Evolutionary conservation across 2,329 filamentous ascomycete species (phyloP), one percentile per base, ranked within the genome.

Genomic region (Tolypocladium inflatum): DNA sequence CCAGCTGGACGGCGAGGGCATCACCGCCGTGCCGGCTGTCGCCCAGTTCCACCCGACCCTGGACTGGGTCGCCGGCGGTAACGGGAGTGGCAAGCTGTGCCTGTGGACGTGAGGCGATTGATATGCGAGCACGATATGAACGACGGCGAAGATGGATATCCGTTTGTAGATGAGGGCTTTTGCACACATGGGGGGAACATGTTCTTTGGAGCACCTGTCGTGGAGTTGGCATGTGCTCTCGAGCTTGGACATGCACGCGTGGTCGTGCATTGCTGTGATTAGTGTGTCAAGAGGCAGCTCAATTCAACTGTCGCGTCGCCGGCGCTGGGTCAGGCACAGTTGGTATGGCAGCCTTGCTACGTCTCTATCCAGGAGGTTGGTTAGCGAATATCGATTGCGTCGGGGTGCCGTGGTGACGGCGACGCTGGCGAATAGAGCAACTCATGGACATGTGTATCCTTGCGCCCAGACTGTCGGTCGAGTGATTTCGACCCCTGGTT

Each of bases 31-130:
- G 4, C 94, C 94, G 3, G 90, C 94, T 0, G 94, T 96, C 0
- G 89, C 91, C 0, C 89, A 92, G 55, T 94, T 97, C 65, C 94
- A 99, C 71, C 89, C 90, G 0, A 89, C 83, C 0, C 79, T 85
- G 71, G 88, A 97, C 68, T 99, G 94, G 94, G 87, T 99, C 41
- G 92, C 89, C 0, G 93, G 89, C 2, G 94, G 91, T 0, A 97
- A 89, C 0, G 91, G 89, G 0, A 96, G 90, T 68, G 94, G 94
- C 2, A 97, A 97, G 74, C 73, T 97, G 33, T 95, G 89, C 71
- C 74, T 99, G 41, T 99, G 93, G 91, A 88, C 88, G 80, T 96
- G 70, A 74, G 15, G 9, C 5, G 35, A 5, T 6, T n/a, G 48
- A n/a, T 11, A 11, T 15, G 17, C 30, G 10, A 6, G 19, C 11